These are phyloP conservation scores for Carnegiea gigantea DNA, from an alignment of 179 eudicot species.

Conservation along the genomic window DNA sequence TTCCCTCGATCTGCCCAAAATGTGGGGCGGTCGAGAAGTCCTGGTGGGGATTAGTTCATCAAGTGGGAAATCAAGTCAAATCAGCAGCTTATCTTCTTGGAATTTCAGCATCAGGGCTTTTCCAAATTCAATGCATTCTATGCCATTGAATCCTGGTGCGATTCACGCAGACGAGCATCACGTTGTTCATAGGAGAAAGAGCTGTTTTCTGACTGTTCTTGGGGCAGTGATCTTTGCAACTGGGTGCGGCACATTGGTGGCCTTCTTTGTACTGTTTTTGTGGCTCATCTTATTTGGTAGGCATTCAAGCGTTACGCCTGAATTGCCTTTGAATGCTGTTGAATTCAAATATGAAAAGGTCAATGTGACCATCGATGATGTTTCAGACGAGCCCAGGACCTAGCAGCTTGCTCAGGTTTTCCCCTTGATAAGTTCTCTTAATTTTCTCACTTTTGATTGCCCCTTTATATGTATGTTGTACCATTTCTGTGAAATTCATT, in stretches of 20 bases:
- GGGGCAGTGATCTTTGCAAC: slow-evolving; percentile 51
- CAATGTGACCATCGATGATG: slow-evolving; percentile 43
- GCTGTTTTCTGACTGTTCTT: slow-evolving; percentile 46
- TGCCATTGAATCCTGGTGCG: slow-evolving; percentile 48
- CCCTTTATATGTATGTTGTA: slow-evolving; percentile 12
- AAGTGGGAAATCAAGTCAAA: slow-evolving; percentile 40
- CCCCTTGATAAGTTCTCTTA: too few relatives aligned
- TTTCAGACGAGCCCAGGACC: slow-evolving; percentile 17
- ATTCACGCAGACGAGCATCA: slow-evolving; percentile 15
- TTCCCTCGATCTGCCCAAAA: slow-evolving; percentile 46
- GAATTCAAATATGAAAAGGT: slow-evolving; percentile 63
- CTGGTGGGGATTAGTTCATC: slow-evolving; percentile 56
- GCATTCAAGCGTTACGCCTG: slow-evolving; percentile 27
- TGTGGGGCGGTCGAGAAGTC: slow-evolving; percentile 54
- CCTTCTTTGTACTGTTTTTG: slow-evolving; percentile 40
- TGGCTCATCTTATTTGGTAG: slow-evolving; percentile 47
- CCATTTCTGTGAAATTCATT: slow-evolving; percentile 21
- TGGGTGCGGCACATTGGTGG: slow-evolving; percentile 63
- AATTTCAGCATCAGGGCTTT: slow-evolving; percentile 39
- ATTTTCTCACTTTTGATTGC: neutral
- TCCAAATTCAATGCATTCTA: slow-evolving; percentile 57
- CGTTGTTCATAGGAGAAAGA: slow-evolving; percentile 20
- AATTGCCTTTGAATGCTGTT: slow-evolving; percentile 31
- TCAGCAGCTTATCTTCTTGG: slow-evolving; percentile 48
- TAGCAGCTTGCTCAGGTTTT: neutral